Conservation (phyloP, 139 green algal species). For the Auxenochlorella pyrenoidosa region DNA sequence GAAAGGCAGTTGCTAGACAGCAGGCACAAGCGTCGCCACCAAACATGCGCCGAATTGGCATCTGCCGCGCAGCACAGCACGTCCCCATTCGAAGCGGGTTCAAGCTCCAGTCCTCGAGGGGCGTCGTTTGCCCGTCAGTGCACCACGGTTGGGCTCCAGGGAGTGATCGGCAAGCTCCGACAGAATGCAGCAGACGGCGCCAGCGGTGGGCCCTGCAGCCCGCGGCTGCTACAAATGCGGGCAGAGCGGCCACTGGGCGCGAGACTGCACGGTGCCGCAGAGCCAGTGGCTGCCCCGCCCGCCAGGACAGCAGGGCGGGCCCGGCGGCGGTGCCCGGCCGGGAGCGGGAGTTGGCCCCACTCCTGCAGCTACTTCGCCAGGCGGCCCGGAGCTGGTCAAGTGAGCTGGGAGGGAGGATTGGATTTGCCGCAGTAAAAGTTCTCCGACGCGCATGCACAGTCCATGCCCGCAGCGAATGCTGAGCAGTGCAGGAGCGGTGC, state of each 20-base stretch:
- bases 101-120: neutral
- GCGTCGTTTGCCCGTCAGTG: neutral
- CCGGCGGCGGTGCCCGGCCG: neutral
- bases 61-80: neutral
- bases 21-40: too few species aligned
- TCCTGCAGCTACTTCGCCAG: too few species aligned
- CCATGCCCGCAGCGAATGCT: neutral
- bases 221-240: conserved; percentile 61
- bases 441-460: too few species aligned
- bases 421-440: too few species aligned
- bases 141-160: neutral
- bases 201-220: neutral
- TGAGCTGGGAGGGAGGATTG: neutral
- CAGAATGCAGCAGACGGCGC: conserved; percentile 6
- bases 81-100: neutral
- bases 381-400: neutral
- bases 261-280: conserved; percentile 54
- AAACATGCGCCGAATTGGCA: neutral
- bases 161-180: neutral
- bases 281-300: conserved; percentile 29
- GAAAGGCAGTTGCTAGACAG: neutral
- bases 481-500: too few species aligned
- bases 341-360: too few species aligned
- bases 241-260: conserved; percentile 53
- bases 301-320: neutral